Evolutionary conservation across 108 stramenopile species (phyloP), one percentile per base, ranked within the genome.

Genomic region (Cyclotella baltica): DNA sequence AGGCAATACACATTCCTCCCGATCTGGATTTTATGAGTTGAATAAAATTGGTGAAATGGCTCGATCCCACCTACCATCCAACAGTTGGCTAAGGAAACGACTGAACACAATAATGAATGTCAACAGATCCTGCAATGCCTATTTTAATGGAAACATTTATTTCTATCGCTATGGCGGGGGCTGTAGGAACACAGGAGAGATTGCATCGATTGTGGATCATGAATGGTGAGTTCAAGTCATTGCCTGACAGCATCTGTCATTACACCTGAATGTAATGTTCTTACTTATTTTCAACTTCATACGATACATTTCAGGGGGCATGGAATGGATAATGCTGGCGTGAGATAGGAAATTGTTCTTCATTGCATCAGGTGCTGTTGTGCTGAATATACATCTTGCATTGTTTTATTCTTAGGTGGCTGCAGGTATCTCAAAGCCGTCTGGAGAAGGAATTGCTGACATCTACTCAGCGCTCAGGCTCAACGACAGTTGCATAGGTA

Each of bases 391-490:
- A n/a, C n/a, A n/a, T n/a, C n/a, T n/a, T n/a, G n/a, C n/a, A n/a
- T n/a, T n/a, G n/a, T n/a, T n/a, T n/a, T n/a, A n/a, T n/a, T n/a
- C n/a, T n/a, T n/a, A 71, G 56, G 62, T 71, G 15, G 61, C 33
- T 46, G 35, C 20, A 10, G 77, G 77, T 4, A 78, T 78, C 37
- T 61, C 77, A 25, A n/a, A 31, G 5, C 77, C 77, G 8, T 69
- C 67, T 13, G 77, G 77, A n/a, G 77, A 78, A 65, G 77, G 77
- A 25, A 65, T 78, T 47, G 77, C 77, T 31, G 77, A 78, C 43
- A 8, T 78, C 2, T 78, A 78, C 56, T 38, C 77, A 8, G 77
- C 77, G 40, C 31, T 78, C 16, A 31, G 62, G 1, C 29, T 70
- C 33, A 63, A 53, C 18, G 53, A 70, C n/a, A 78, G 77, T 65